Evolutionary conservation across 2,329 filamentous ascomycete genomes (phyloP), one percentile per base, ranked within the genome.

Genomic region (Colletotrichum chrysophilum): DNA sequence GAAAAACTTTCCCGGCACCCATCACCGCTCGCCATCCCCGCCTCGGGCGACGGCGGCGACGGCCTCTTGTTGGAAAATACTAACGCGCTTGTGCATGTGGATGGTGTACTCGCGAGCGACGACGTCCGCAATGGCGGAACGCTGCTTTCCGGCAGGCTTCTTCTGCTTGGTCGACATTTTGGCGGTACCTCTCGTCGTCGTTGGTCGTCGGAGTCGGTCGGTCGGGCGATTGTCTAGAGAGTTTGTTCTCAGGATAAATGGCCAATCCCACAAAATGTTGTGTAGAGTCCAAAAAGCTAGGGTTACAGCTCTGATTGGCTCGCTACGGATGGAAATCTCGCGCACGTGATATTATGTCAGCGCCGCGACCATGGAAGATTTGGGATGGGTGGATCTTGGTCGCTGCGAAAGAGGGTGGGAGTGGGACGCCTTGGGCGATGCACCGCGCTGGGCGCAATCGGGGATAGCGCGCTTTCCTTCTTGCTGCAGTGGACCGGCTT

Each of bases 41-140:
- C 32, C 16, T 28, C 60, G 30, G 26, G 58, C 62, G 56, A 70
- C 75, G 72, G 75, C 76, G 87, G 60, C 74, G 48, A 48, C 74
- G 66, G 58, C 26, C 26, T 16, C 43, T 36, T 30, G 30, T 9
- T 52, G 77, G 75, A 60, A 34, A 68, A 66, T 78, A 78, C 77
- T 78, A 70, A 78, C 77, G 77, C 96, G 94, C 95, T 98, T 98
- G 95, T 99, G 97, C 84, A 99, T 91, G 93, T 99, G 96, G 91
- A 99, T 98, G 89, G 97, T 99, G 94, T 99, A 99, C 92, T 99
- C 97, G 93, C 97, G 95, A 85, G 97, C 94, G 88, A 99, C 96
- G 87, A 99, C 97, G 90, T 99, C 96, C 89, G 95, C 94, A 89
- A 99, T 98, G 91, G 97, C 97, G 89, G 95, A 98, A 87, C 96